A percentile compares a stretch with the other conserved stretches of the same genome.
phyloP scores from a whole-genome alignment of 345 rosid genomes.

The Theobroma cacao region DNA sequence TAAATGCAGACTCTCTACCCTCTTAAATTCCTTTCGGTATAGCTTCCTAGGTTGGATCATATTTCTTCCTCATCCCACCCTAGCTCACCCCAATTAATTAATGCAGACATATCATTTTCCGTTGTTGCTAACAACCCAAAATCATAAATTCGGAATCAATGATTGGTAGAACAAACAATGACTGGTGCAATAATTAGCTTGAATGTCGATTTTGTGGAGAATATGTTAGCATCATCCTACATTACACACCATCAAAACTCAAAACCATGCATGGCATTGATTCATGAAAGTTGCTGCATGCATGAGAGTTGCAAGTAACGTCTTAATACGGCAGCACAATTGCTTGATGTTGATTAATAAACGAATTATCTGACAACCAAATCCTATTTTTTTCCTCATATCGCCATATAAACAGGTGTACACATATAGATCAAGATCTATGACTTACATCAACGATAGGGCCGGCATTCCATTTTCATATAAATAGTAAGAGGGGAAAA shows the following conservation, averaged over 20 bases:
- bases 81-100: background rate
- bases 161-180: background rate
- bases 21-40: no score
- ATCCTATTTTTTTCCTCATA: background rate
- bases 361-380: no score
- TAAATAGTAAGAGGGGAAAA: no score
- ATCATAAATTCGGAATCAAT: background rate
- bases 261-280: background rate
- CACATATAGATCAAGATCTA: no score
- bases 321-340: no score
- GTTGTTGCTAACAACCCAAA: background rate
- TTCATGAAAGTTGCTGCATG: background rate
- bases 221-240: background rate
- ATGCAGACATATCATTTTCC: background rate
- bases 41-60: background rate
- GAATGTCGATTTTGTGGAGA: constrained; percentile 2
- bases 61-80: background rate
- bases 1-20: no score
- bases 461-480: no score
- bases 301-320: no score
- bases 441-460: no score
- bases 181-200: background rate
- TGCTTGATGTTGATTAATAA: no score
- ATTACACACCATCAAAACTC: background rate
- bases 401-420: background rate